A percentile compares a stretch with the other conserved stretches of the same genome.
phyloP scores from a whole-genome alignment of 83 land plant species.

The Picea abies region DNA sequence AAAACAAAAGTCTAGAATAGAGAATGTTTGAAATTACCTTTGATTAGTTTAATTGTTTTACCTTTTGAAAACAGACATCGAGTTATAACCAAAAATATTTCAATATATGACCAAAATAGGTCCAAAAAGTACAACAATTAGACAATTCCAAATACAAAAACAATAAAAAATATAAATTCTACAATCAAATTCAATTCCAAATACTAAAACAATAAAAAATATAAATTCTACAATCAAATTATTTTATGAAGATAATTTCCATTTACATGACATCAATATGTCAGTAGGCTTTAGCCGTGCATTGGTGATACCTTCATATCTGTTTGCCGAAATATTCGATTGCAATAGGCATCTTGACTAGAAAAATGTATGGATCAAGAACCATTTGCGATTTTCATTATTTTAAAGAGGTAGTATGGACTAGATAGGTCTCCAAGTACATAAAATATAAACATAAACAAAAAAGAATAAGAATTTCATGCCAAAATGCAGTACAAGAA shows the following conservation, averaged over 20 bases:
- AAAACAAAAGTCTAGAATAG: background rate
- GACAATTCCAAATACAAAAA: background rate
- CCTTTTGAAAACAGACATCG: too few species aligned
- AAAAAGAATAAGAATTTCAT: too few species aligned
- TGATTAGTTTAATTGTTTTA: too few species aligned
- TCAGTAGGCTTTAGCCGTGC: background rate
- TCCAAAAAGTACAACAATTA: too few species aligned
- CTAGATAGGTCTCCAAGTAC: too few species aligned
- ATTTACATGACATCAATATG: background rate
- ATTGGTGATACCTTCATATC: background rate
- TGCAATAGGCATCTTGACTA: background rate
- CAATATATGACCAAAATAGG: too few species aligned
- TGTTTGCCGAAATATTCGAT: background rate
- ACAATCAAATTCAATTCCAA: background rate
- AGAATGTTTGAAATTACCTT: background rate
- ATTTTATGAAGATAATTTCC: too few species aligned
- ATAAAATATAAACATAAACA: too few species aligned
- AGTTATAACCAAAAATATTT: too few species aligned
- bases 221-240: background rate
- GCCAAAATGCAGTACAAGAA: background rate
- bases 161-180: background rate
- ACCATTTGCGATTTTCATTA: background rate
- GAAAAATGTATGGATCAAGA: background rate
- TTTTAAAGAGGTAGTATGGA: background rate
- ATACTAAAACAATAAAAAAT: background rate